These are phyloP conservation scores for Apophysomyces ossiformis DNA, from an alignment of 371 early-diverging fungal species.

Conservation along the genomic window DNA sequence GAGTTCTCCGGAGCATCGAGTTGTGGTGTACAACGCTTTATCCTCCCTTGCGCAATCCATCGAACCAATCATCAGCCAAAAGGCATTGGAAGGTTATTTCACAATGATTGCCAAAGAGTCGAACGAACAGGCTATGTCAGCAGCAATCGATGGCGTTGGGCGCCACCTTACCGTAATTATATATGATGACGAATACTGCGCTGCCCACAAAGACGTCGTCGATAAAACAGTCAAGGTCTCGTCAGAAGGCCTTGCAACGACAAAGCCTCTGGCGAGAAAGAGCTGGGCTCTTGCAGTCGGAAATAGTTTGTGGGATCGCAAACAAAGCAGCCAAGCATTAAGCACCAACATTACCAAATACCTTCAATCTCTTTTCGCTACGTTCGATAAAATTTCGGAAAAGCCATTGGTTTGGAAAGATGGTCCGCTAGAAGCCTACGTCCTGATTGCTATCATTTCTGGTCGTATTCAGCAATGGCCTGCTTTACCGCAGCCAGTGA, in stretches of 20 bases:
- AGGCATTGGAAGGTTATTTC: conserved; percentile 64
- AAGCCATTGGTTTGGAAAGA: conserved; percentile 69
- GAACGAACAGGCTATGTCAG: conserved; percentile 70
- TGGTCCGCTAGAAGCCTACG: conserved; percentile 78
- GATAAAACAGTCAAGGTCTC: conserved; percentile 52
- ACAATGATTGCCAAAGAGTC: conserved; percentile 78
- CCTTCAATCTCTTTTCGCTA: conserved; percentile 57
- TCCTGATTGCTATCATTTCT: conserved; percentile 58
- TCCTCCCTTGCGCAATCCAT: conserved; percentile 51
- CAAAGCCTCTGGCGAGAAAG: conserved; percentile 63
- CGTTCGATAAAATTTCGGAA: conserved; percentile 66
- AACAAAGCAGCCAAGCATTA: conserved; percentile 45
- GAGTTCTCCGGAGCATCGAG: conserved; percentile 69
- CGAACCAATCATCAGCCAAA: conserved; percentile 62
- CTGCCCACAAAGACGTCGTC: conserved; percentile 38
- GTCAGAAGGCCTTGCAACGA: conserved; percentile 58
- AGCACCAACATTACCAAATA: conserved; percentile 40
- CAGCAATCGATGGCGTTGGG: conserved; percentile 68
- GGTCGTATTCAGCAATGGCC: conserved; percentile 55
- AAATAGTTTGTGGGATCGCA: conserved; percentile 47
- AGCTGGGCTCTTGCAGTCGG: conserved; percentile 62
- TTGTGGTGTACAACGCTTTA: conserved; percentile 61
- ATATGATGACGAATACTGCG: conserved; percentile 51
- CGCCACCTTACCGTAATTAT: conserved; percentile 64
- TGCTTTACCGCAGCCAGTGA: conserved; percentile 31